A percentile compares a stretch with the other conserved stretches of the same genome.
These are phyloP conservation scores for Musa beccarii DNA, from an alignment of 176 grass and related monocot genomes.

Conservation along the genomic window DNA sequence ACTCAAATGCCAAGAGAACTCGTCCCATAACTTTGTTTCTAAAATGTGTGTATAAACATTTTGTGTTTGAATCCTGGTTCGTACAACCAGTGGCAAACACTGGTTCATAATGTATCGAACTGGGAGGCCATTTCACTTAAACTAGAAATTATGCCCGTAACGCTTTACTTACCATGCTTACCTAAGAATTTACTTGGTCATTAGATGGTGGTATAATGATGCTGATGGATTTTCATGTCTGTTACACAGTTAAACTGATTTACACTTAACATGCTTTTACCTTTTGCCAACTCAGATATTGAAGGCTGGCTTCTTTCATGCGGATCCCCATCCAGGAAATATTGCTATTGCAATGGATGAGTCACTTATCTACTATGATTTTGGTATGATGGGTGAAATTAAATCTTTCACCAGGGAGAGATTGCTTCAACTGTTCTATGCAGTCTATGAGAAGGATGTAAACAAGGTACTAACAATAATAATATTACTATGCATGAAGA, in stretches of 20 bases:
- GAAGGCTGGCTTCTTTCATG: conserved; percentile 92
- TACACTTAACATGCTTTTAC: conserved; percentile 1
- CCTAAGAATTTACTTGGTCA: not conserved
- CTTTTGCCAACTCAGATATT: conserved; percentile 58
- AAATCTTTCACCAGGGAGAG: conserved; percentile 90
- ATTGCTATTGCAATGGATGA: conserved; percentile 77
- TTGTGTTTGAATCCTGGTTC: no score
- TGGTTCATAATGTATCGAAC: no score
- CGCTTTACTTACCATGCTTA: no score
- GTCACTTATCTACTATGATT: conserved; percentile 97
- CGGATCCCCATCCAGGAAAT: conserved; percentile 97
- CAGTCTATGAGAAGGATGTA: conserved; percentile 88
- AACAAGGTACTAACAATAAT: conserved; percentile 59
- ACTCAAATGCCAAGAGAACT: no score
- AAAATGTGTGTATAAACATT: no score
- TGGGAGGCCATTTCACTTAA: no score
- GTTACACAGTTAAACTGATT: not conserved
- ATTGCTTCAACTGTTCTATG: conserved; percentile 89
- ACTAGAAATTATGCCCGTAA: no score
- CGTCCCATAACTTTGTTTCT: no score
- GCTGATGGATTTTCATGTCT: not conserved
- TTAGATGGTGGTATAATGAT: not conserved
- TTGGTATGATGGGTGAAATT: conserved; percentile 99
- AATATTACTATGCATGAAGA: not conserved
- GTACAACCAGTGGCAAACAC: no score